A percentile compares a stretch with the other conserved stretches of the same genome.
Evolutionary conservation across 2,329 filamentous ascomycete species (phyloP).

Genomic region (Fusarium coffeatum): DNA sequence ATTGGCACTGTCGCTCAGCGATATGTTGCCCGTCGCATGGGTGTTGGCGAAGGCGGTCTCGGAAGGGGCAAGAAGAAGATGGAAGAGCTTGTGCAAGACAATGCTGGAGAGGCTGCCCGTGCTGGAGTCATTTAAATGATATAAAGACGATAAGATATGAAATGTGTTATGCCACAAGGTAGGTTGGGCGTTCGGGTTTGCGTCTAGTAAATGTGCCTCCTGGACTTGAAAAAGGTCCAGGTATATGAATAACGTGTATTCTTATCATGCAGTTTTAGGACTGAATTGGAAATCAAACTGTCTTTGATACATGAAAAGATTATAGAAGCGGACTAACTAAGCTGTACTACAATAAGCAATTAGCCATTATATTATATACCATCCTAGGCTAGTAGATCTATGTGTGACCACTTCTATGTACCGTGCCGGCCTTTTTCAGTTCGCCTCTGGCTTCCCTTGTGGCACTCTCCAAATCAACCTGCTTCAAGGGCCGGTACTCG

Average conservation of each 20-base stretch:
- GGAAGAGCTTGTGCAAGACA: slow-evolving; percentile 66
- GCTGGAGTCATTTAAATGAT: slow-evolving; percentile 63
- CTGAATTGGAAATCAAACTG: slow-evolving; percentile 18
- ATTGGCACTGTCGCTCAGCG: slow-evolving; percentile 91
- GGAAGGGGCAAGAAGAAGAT: slow-evolving; percentile 71
- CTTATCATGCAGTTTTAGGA: slow-evolving; percentile 20
- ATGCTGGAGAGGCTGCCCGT: slow-evolving; percentile 69
- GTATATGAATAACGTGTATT: slow-evolving; percentile 31
- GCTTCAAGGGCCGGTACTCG: slow-evolving; percentile 71
- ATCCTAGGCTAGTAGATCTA: background rate
- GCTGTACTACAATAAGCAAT: background rate
- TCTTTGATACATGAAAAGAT: slow-evolving; percentile 9
- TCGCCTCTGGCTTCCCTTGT: slow-evolving; percentile 65
- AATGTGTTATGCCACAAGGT: slow-evolving; percentile 31
- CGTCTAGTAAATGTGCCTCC: slow-evolving; percentile 32
- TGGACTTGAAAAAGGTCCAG: slow-evolving; percentile 24
- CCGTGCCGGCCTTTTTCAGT: slow-evolving; percentile 48
- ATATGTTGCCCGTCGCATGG: slow-evolving; percentile 95
- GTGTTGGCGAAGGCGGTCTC: slow-evolving; percentile 83
- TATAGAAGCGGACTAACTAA: slow-evolving; percentile 5
- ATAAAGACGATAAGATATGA: slow-evolving; percentile 3
- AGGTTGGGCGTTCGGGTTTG: slow-evolving; percentile 43
- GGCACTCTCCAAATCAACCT: slow-evolving; percentile 64
- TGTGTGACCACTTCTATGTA: slow-evolving; percentile 37
- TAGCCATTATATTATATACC: background rate